Evolutionary conservation across 2,329 filamentous ascomycete genomes (phyloP), one percentile per base, ranked within the genome.

Genomic region (Colletotrichum liaoningense): DNA sequence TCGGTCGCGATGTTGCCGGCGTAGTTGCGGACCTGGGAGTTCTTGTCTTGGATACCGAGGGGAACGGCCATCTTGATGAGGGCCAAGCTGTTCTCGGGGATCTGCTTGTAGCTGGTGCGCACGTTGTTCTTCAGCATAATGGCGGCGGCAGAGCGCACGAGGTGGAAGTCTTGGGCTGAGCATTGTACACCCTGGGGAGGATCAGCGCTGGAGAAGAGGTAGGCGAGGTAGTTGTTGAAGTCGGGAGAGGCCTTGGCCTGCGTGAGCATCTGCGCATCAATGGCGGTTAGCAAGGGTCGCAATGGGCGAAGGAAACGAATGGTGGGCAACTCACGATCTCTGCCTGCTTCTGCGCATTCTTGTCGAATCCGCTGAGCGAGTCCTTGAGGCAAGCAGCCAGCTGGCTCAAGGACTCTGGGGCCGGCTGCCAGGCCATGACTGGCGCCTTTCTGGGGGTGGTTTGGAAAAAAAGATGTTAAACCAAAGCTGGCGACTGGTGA

Each of bases 101-200:
- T 94, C 69, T 90, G 87, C 81, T 93, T 93, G 86, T 94, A 96
- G 55, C 91, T 88, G 60, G 90, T 85, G 80, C 91, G 93, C 81
- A 98, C 90, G 80, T 97, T 95, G 84, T 98, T 98, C 86, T 98
- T 99, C 77, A 99, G 89, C 91, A 98, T 97, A 79, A 98, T 92
- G 69, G 94, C 95, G 30, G 96, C 95, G 12, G 96, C 94, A 74
- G 94, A 94, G 76, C 97, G 93, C 74, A 97, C 93, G 63, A 94
- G 86, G 81, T 93, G 90, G 85, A 95, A 92, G 80, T 94, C 87
- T 76, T 88, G 80, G 77, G 86, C 79, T 65, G 88, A 89, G 77
- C 90, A 89, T 77, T 86, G 86, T 80, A 94, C 86, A 75, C 87
- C 91, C 69, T 86, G 83, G 59, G 93, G 90, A 63, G 88, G 86